phyloP scores from a whole-genome alignment of 176 grass and related monocot species.

The Rhipidocladum racemiflorum region DNA sequence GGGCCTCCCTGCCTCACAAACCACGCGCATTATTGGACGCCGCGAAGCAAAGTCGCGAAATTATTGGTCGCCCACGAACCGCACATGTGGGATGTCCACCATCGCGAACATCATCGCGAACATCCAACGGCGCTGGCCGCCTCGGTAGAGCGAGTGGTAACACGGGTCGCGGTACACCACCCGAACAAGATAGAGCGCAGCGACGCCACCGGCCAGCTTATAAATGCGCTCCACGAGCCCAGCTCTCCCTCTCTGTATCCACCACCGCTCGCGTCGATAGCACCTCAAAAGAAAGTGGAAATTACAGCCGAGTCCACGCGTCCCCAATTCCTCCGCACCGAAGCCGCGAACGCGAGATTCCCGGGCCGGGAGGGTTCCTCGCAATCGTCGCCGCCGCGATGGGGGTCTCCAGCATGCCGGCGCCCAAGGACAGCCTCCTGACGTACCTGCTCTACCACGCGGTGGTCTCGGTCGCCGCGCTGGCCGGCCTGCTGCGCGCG shows the following conservation, averaged over 20 bases:
- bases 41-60: slow-evolving; percentile 4
- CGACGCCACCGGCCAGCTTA: background rate
- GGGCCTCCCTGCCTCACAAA: slow-evolving; percentile 16
- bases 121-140: background rate
- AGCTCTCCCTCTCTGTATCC: background rate
- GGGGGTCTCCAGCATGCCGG: slow-evolving; percentile 79
- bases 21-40: slow-evolving; percentile 39
- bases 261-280: background rate
- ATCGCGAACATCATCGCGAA: background rate
- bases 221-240: background rate
- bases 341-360: background rate
- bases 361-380: background rate
- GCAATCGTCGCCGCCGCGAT: slow-evolving; percentile 27
- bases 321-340: background rate
- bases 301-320: slow-evolving; percentile 22
- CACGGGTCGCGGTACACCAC: background rate
- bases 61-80: slow-evolving; percentile 42
- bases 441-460: slow-evolving; percentile 67
- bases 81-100: slow-evolving; percentile 31
- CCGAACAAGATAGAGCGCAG: background rate
- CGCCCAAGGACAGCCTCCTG: slow-evolving; percentile 71
- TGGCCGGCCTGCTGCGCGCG: slow-evolving; percentile 53
- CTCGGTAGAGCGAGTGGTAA: background rate
- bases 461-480: slow-evolving; percentile 52
- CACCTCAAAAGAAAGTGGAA: slow-evolving; percentile 13